Conservation (phyloP, 2,329 filamentous ascomycete genomes). For the Aspergillus quadricinctus region DNA sequence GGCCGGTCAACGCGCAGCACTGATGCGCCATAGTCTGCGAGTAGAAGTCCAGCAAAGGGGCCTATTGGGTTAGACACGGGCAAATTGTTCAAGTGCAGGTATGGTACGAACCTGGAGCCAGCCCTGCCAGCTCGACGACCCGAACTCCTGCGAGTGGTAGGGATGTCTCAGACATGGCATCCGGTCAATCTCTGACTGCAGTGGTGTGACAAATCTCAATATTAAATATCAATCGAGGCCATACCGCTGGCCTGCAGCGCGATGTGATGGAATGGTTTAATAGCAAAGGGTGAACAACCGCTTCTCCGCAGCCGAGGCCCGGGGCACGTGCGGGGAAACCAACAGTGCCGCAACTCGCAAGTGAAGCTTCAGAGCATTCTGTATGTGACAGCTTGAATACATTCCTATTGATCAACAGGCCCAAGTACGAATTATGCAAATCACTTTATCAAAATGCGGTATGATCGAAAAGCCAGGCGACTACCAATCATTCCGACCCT, state of each 20-base stretch:
- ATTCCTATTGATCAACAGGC: too few species aligned
- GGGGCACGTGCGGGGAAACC: slow-evolving; percentile 18
- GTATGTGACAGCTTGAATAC: too few species aligned
- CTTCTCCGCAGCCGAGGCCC: slow-evolving; percentile 21
- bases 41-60: slow-evolving; percentile 81
- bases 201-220: neutral
- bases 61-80: slow-evolving; percentile 47
- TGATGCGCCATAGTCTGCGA: slow-evolving; percentile 83
- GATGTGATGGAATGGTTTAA: neutral
- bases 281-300: neutral
- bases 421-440: neutral
- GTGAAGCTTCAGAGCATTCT: neutral
- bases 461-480: neutral
- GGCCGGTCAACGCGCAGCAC: slow-evolving; percentile 79
- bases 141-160: slow-evolving; percentile 56
- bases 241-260: neutral
- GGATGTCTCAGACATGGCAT: slow-evolving; percentile 33
- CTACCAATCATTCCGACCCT: slow-evolving; percentile 20
- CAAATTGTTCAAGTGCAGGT: neutral
- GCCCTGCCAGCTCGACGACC: slow-evolving; percentile 63
- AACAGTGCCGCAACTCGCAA: neutral
- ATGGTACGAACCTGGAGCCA: slow-evolving; percentile 55
- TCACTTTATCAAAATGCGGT: neutral
- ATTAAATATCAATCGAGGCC: neutral
- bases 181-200: neutral